phyloP scores from a whole-genome alignment of 176 grass and related monocot species.

The Aegilops bicornis region DNA sequence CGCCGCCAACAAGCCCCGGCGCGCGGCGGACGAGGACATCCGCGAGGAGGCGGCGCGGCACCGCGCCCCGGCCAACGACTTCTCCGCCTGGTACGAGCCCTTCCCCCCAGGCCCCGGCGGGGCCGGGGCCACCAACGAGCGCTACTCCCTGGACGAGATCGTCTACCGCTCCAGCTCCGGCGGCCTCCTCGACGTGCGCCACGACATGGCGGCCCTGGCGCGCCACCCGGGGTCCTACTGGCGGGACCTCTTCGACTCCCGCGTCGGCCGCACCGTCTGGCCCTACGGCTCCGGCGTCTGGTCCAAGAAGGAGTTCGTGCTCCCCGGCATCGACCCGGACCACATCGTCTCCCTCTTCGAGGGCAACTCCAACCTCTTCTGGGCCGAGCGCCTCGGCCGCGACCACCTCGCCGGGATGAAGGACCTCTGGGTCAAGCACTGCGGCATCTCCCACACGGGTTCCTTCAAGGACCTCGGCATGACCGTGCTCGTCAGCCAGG shows the following conservation, averaged over 20 bases:
- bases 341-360: conserved; percentile 97
- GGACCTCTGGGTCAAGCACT: conserved; percentile 99
- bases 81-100: conserved; percentile 75
- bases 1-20: conserved; percentile 41
- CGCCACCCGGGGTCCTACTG: conserved; percentile 77
- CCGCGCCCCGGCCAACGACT: conserved; percentile 37
- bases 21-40: conserved; percentile 82
- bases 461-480: conserved; percentile 99
- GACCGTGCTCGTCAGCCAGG: conserved; percentile 97
- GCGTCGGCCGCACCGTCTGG: conserved; percentile 80
- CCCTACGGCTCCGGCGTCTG: conserved; percentile 96
- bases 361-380: conserved; percentile 99
- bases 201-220: conserved; percentile 67
- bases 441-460: conserved; percentile 96
- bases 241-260: conserved; percentile 85
- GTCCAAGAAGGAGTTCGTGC: conserved; percentile 98
- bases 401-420: conserved; percentile 92
- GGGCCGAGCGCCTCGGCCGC: conserved; percentile 84
- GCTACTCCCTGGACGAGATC: conserved; percentile 93
- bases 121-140: conserved; percentile 40
- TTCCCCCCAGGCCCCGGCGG: conserved; percentile 42
- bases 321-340: conserved; percentile 78
- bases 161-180: conserved; percentile 87
- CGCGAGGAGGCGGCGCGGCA: conserved; percentile 80
- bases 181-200: conserved; percentile 84